A percentile compares a stretch with the other conserved stretches of the same genome.
Conservation (phyloP, 2,329 filamentous ascomycete genomes). For the Intubia oerlemansii region DNA sequence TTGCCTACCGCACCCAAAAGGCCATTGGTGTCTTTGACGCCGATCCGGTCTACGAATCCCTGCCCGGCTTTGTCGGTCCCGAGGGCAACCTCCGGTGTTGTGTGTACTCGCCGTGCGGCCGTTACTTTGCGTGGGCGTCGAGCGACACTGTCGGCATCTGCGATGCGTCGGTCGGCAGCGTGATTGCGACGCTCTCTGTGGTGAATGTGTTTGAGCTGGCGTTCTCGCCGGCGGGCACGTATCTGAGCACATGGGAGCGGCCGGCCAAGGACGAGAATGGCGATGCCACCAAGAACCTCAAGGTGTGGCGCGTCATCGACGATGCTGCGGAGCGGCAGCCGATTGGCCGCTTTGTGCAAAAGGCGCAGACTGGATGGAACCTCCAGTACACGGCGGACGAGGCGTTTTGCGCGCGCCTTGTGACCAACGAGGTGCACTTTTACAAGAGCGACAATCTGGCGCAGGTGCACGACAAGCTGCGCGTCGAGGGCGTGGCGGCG, state of each 20-base stretch:
- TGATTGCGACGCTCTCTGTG: conserved; percentile 54
- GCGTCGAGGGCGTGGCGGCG: conserved; percentile 72
- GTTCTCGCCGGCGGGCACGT: conserved; percentile 84
- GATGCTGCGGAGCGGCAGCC: conserved; percentile 48
- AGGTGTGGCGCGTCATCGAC: conserved; percentile 79
- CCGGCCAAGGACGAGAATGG: conserved; percentile 82
- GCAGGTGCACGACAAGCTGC: conserved; percentile 87
- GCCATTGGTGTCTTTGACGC: conserved; percentile 86
- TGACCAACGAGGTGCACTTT: conserved; percentile 96
- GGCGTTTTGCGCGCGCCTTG: conserved; percentile 73
- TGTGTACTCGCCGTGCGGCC: conserved; percentile 86
- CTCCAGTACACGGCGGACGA: conserved; percentile 92
- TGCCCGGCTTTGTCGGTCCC: conserved; percentile 67
- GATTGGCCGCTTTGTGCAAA: conserved; percentile 83
- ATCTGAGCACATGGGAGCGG: conserved; percentile 91
- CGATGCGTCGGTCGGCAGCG: conserved; percentile 55
- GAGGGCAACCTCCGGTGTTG: conserved; percentile 91
- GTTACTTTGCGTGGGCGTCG: conserved; percentile 89
- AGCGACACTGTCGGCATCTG: conserved; percentile 70
- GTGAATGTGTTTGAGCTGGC: conserved; percentile 82
- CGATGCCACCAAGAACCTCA: conserved; percentile 87
- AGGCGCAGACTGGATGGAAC: conserved; percentile 89
- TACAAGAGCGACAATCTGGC: conserved; percentile 72
- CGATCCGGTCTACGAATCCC: conserved; percentile 64
- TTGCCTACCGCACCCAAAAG: conserved; percentile 95